Evolutionary conservation across 805 yeast genomes (phyloP).

Genomic region (Peterozyma toletana): DNA sequence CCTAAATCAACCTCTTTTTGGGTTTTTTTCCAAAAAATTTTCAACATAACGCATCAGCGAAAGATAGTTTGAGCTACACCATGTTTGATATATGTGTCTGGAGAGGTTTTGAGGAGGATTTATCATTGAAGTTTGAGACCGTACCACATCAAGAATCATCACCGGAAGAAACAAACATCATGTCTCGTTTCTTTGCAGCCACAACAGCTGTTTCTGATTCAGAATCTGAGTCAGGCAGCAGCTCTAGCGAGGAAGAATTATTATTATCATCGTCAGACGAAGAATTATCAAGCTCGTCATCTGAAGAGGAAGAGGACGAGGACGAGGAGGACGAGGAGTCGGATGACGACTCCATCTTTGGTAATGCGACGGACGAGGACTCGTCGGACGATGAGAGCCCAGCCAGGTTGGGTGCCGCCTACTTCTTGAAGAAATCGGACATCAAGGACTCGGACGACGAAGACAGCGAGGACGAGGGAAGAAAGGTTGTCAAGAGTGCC

Average conservation of each 20-base stretch:
- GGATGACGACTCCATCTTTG: slow-evolving; percentile 35
- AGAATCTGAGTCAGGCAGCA: slow-evolving; percentile 38
- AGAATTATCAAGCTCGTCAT: slow-evolving; percentile 35
- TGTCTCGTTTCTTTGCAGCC: slow-evolving; percentile 89
- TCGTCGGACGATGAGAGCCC: slow-evolving; percentile 48
- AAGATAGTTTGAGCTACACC: too few species aligned
- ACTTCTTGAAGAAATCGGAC: slow-evolving; percentile 45
- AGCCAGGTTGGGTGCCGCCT: slow-evolving; percentile 38
- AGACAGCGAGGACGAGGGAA: slow-evolving; percentile 60
- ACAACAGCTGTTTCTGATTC: slow-evolving; percentile 45
- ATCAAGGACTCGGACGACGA: slow-evolving; percentile 34
- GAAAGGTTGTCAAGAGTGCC: slow-evolving; percentile 85
- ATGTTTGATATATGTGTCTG: too few species aligned
- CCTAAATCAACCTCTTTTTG: too few species aligned
- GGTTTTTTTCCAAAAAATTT: too few species aligned
- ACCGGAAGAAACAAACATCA: slow-evolving; percentile 18
- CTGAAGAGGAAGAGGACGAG: slow-evolving; percentile 32
- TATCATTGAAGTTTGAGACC: too few species aligned
- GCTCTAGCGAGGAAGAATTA: slow-evolving; percentile 44
- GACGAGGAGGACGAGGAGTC: slow-evolving; percentile 28
- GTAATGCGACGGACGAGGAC: slow-evolving; percentile 31
- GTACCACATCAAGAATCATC: too few species aligned
- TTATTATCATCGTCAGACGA: slow-evolving; percentile 55
- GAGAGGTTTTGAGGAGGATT: too few species aligned
- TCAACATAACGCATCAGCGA: too few species aligned